A percentile compares a stretch with the other conserved stretches of the same genome.
phyloP scores from a whole-genome alignment of 2,329 filamentous ascomycete species.

The Leptosphaerulina australis region DNA sequence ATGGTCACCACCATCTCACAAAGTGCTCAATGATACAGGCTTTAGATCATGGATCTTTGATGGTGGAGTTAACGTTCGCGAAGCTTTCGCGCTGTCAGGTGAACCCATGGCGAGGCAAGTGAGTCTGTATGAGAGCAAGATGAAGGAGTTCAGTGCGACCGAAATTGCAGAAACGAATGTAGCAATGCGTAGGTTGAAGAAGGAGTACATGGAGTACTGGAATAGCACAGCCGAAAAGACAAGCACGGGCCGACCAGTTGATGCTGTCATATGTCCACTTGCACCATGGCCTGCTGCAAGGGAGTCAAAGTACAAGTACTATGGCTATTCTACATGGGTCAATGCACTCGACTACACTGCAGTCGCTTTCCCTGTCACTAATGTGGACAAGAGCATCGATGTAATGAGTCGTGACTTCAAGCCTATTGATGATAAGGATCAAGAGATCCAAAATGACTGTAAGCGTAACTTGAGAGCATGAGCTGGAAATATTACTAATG shows the following conservation, averaged over 20 bases:
- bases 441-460: conserved; percentile 37
- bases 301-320: conserved; percentile 39
- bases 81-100: conserved; percentile 42
- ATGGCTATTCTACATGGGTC: conserved; percentile 41
- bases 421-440: conserved; percentile 38
- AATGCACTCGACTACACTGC: conserved; percentile 44
- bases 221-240: conserved; percentile 36
- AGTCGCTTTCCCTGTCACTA: conserved; percentile 44
- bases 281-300: conserved; percentile 48
- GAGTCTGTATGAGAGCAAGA: conserved; percentile 18
- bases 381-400: conserved; percentile 41
- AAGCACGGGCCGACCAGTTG: conserved; percentile 42
- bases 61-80: conserved; percentile 38
- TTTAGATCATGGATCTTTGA: conserved; percentile 42
- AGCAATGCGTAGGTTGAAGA: conserved; percentile 35
- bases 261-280: conserved; percentile 47
- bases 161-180: conserved; percentile 46
- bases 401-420: conserved; percentile 29
- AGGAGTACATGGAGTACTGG: conserved; percentile 50
- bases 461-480: conserved; percentile 7
- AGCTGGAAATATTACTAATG: conserved; percentile 10
- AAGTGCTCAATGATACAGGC: conserved; percentile 25
- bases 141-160: conserved; percentile 31
- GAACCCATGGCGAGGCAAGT: conserved; percentile 43
- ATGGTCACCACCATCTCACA: conserved; percentile 38